Conservation (phyloP, 805 yeast genomes). For the Candida insectalens region DNA sequence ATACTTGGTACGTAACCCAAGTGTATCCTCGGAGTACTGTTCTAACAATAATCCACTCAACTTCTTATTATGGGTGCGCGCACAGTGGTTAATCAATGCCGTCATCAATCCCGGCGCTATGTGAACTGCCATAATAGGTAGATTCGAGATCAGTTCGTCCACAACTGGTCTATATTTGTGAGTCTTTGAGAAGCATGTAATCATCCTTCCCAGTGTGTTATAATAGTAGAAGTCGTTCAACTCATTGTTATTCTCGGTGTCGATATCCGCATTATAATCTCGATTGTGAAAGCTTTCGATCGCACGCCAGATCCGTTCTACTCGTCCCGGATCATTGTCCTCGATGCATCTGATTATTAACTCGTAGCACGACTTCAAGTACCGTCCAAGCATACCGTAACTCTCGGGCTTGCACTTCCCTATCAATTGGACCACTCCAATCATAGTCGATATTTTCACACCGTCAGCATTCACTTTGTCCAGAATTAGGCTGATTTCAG, state of each 20-base stretch:
- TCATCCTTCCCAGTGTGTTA: slow-evolving; percentile 16
- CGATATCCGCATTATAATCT: slow-evolving; percentile 15
- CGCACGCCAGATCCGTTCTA: slow-evolving; percentile 19
- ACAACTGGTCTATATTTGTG: slow-evolving; percentile 19
- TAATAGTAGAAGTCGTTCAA: slow-evolving; percentile 22
- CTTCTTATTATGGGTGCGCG: slow-evolving; percentile 16
- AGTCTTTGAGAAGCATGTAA: slow-evolving; percentile 21
- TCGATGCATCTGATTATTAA: slow-evolving; percentile 16
- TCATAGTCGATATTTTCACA: too few relatives aligned
- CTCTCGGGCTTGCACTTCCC: too few relatives aligned
- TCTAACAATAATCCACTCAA: slow-evolving; percentile 17
- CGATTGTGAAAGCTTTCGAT: slow-evolving; percentile 23
- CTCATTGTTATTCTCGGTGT: slow-evolving; percentile 17
- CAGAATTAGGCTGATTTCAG: too few relatives aligned
- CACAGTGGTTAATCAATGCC: slow-evolving; percentile 20
- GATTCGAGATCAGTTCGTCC: slow-evolving; percentile 14
- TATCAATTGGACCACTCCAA: too few relatives aligned
- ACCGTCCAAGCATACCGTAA: slow-evolving; percentile 11
- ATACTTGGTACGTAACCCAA: slow-evolving; percentile 14
- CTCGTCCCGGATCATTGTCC: slow-evolving; percentile 17
- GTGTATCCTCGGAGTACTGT: slow-evolving; percentile 16
- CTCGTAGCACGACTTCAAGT: slow-evolving; percentile 19
- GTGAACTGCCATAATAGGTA: slow-evolving; percentile 25
- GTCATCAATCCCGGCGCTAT: slow-evolving; percentile 25
- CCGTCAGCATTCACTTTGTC: too few relatives aligned